phyloP scores from a whole-genome alignment of 2,329 filamentous ascomycete genomes.

The Colletotrichum brevisporum region DNA sequence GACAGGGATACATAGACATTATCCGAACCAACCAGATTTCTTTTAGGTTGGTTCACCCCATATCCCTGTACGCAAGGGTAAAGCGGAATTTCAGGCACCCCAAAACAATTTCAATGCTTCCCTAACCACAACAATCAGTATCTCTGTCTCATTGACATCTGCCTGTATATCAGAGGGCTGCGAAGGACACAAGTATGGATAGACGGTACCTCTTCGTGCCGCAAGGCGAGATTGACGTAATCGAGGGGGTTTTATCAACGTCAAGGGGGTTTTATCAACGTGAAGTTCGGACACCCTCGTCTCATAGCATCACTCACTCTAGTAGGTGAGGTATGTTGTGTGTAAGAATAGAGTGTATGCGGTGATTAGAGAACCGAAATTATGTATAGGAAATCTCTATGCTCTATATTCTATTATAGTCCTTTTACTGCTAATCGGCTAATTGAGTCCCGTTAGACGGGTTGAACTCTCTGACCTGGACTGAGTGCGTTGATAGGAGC shows the following conservation, averaged over 20 bases:
- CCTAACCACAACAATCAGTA: slow-evolving; percentile 23
- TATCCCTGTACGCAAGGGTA: slow-evolving; percentile 7
- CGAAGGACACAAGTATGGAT: too few relatives aligned
- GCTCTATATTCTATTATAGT: too few relatives aligned
- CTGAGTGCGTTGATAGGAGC: slow-evolving; percentile 19
- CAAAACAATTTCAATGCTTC: slow-evolving; percentile 25
- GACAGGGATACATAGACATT: too few relatives aligned
- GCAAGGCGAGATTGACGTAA: too few relatives aligned
- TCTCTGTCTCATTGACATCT: slow-evolving; percentile 22
- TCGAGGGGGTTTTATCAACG: not conserved
- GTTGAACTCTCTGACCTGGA: slow-evolving; percentile 16
- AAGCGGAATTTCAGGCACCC: slow-evolving; percentile 25
- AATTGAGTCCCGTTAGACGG: slow-evolving; percentile 9
- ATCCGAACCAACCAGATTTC: too few relatives aligned
- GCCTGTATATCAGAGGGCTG: too few relatives aligned
- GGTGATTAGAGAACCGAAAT: too few relatives aligned
- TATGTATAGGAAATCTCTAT: too few relatives aligned
- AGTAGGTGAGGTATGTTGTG: slow-evolving; percentile 27
- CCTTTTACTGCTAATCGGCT: too few relatives aligned
- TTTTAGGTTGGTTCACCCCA: too few relatives aligned
- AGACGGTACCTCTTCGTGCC: too few relatives aligned
- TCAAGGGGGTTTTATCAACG: slow-evolving; percentile 24
- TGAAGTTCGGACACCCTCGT: slow-evolving; percentile 24
- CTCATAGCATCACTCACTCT: slow-evolving; percentile 27
- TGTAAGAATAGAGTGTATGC: slow-evolving; percentile 11